Evolutionary conservation across 208 protist genomes (phyloP), one percentile per base, ranked within the genome.

Genomic region (Lotmaria passim): DNA sequence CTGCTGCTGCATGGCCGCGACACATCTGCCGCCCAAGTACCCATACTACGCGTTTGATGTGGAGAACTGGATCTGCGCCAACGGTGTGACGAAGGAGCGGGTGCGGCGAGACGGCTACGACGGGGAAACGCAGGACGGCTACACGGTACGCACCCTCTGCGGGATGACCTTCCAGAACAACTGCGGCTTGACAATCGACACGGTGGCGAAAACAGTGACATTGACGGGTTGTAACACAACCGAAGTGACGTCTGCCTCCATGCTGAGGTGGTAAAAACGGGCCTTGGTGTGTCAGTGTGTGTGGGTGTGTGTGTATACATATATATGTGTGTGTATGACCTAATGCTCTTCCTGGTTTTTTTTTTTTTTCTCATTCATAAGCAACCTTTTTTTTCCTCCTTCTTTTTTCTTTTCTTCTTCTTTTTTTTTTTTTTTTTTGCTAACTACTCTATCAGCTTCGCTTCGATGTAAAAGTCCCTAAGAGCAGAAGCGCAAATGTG

Each of bases 31-130:
- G 2, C 48, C 79, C 5, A 41, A 23, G 17, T 83, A 76, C 59
- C 89, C 89, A 7, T 89, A 85, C 48, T 88, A 92, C 57, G 78
- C 78, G 10, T 6, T 89, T 1, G 84, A 87, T 57, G 80, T 87
- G 38, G 86, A 94, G 76, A 48, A 86, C 33, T 93, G 89, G 85
- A n/a, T 91, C 21, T 94, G 89, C 56, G 78, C 68, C 21, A 84
- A 91, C 23, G 85, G 89, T 12, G 66, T 80, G 8, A 78, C 81
- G 38, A 92, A 93, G 72, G 82, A 94, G 68, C 81, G 89, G n/a
- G 69, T 94, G 15, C 82, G 89, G 24, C 73, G 85, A 0, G 84
- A 89, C 44, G 71, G 46, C 19, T 79, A 70, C 41, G 69, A 76
- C 23, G 65, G 58, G 15, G 50, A 4, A 2, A 56, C 81, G 14